A percentile compares a stretch with the other conserved stretches of the same genome.
These are phyloP conservation scores for Digitaria exilis DNA, from an alignment of 202 grass and related monocot species.

Conservation along the genomic window DNA sequence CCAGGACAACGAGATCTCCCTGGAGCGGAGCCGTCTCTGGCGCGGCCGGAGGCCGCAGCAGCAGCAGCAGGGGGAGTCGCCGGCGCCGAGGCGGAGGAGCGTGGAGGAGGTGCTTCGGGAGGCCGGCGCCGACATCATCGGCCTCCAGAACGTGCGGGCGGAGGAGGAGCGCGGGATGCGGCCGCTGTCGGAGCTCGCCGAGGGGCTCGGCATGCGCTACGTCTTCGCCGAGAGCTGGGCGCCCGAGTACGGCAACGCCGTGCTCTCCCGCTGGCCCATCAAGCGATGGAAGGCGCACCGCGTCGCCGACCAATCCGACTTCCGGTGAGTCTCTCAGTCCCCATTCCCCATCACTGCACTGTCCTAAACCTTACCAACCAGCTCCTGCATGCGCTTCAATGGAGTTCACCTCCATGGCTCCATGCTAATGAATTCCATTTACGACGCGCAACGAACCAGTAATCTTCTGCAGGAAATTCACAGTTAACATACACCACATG, in stretches of 20 bases:
- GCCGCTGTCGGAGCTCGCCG: slow-evolving; percentile 78
- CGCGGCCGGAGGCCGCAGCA: background rate
- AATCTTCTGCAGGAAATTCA: too few relatives aligned
- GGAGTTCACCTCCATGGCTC: slow-evolving; percentile 1
- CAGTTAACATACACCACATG: too few relatives aligned
- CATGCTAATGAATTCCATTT: background rate
- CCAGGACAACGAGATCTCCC: slow-evolving; percentile 75
- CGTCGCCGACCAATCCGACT: slow-evolving; percentile 63
- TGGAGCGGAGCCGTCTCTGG: slow-evolving; percentile 49
- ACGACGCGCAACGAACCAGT: background rate
- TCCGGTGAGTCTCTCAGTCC: slow-evolving; percentile 53
- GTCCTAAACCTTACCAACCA: background rate
- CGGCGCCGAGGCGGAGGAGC: slow-evolving; percentile 43
- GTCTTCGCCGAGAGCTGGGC: too few relatives aligned
- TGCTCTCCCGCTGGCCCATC: too few relatives aligned
- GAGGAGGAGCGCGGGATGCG: slow-evolving; percentile 92
- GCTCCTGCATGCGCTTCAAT: background rate
- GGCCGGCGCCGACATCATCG: slow-evolving; percentile 79
- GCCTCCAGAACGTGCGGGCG: slow-evolving; percentile 85
- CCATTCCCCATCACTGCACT: background rate
- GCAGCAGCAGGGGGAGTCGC: too few relatives aligned
- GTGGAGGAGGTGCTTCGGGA: slow-evolving; percentile 87
- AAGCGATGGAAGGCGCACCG: too few relatives aligned
- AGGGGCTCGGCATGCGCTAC: too few relatives aligned
- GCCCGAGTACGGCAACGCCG: too few relatives aligned